These are phyloP conservation scores for Helicocarpus griseus DNA, from an alignment of 2,329 filamentous ascomycete species.

Conservation along the genomic window DNA sequence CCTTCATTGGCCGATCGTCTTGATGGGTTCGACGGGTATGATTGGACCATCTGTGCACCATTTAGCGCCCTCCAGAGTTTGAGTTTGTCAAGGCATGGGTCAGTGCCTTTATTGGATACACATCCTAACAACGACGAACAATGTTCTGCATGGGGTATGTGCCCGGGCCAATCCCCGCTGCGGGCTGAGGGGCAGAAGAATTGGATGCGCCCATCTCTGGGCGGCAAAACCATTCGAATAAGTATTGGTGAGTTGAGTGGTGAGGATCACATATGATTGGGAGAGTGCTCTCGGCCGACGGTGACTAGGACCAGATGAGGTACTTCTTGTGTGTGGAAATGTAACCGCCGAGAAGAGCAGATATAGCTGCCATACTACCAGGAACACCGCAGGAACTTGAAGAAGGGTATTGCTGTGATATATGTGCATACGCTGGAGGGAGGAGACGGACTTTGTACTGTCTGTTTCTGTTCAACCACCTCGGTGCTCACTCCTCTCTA, in stretches of 20 bases:
- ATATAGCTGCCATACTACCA: neutral
- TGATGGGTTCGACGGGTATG: neutral
- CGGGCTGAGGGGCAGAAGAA: neutral
- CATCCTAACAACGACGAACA: neutral
- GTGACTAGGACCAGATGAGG: neutral
- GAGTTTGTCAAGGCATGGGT: neutral
- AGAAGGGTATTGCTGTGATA: neutral
- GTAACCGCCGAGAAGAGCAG: slow-evolving; percentile 4
- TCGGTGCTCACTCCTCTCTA: neutral
- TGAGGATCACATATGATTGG: neutral
- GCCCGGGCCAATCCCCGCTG: neutral
- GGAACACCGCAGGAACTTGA: neutral
- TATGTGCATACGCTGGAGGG: no score
- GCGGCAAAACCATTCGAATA: neutral
- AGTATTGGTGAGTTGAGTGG: neutral
- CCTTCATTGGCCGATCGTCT: slow-evolving; percentile 1
- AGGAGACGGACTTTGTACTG: neutral
- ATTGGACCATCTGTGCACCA: neutral
- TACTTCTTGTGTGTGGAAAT: neutral
- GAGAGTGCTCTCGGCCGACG: neutral
- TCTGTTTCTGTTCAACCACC: neutral
- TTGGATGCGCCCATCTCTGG: neutral
- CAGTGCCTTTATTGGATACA: neutral
- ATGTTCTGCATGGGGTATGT: neutral
- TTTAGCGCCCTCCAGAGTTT: neutral